phyloP scores from a whole-genome alignment of 352 stramenopile genomes.

The Phytophthora podocarpi region DNA sequence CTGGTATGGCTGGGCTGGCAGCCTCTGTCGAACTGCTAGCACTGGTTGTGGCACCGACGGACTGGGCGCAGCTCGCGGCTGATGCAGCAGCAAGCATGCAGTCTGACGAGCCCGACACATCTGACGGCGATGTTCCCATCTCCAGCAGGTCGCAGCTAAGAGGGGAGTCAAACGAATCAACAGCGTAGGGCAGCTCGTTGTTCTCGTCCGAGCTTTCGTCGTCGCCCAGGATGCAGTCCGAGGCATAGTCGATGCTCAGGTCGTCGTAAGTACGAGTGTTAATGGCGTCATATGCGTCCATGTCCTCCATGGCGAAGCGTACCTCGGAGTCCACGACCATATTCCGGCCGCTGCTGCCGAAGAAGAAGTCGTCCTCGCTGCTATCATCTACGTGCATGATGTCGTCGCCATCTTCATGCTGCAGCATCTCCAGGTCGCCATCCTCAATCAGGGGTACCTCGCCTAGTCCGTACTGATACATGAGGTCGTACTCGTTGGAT shows the following conservation, averaged over 20 bases:
- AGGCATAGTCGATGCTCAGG: constrained; percentile 66
- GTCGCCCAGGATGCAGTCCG: constrained; percentile 74
- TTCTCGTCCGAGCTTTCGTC: constrained; percentile 52
- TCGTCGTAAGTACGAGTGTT: constrained; percentile 63
- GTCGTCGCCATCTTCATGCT: constrained; percentile 44
- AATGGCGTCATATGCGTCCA: constrained; percentile 72
- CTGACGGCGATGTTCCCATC: constrained; percentile 73
- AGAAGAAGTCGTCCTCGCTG: constrained; percentile 65
- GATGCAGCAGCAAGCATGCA: constrained; percentile 54
- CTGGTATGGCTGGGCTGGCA: constrained; percentile 9
- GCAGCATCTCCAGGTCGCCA: constrained; percentile 58
- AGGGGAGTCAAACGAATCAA: constrained; percentile 65
- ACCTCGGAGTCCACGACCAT: constrained; percentile 58
- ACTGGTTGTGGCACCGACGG: constrained; percentile 6
- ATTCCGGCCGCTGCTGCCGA: constrained; percentile 38
- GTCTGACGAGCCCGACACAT: constrained; percentile 54
- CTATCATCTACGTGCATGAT: constrained; percentile 60
- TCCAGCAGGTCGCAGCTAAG: constrained; percentile 52
- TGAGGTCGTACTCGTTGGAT: constrained; percentile 86
- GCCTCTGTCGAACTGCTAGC: constrained; percentile 22
- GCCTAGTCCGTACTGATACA: constrained; percentile 80
- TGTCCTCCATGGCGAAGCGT: constrained; percentile 74
- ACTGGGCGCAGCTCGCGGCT: constrained; percentile 29
- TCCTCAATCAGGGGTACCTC: constrained; percentile 68
- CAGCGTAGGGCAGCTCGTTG: constrained; percentile 66